These are phyloP conservation scores for Eucalyptus marginata DNA, from an alignment of 345 rosid genomes.

Conservation along the genomic window DNA sequence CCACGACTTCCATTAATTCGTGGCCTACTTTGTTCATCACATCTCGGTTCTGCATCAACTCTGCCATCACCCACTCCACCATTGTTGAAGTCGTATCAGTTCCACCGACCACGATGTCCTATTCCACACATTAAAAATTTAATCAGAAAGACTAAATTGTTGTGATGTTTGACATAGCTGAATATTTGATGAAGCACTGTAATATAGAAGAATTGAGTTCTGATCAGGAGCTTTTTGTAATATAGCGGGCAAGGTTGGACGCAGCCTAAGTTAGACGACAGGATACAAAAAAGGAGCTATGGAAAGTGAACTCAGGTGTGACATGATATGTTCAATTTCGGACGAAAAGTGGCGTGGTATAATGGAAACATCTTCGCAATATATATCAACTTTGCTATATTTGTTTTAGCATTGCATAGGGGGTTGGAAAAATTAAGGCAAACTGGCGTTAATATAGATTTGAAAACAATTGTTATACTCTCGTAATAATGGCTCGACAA, in stretches of 20 bases:
- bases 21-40: no score
- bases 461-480: no score
- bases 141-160: neutral
- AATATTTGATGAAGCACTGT: neutral
- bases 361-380: no score
- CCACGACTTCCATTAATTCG: no score
- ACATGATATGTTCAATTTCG: neutral
- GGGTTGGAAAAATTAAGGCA: no score
- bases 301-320: neutral
- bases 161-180: neutral
- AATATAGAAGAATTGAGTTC: neutral
- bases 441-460: no score
- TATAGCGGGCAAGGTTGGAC: neutral
- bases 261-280: neutral
- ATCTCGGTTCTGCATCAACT: no score
- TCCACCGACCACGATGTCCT: neutral
- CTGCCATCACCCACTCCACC: constrained; percentile 28
- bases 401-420: no score
- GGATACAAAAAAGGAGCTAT: neutral
- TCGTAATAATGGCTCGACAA: no score
- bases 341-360: neutral
- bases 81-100: constrained; percentile 17
- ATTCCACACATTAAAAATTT: neutral
- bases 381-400: no score
- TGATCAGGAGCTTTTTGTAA: neutral